Conservation (phyloP, 257 asterid species). For the Lantana camara region DNA sequence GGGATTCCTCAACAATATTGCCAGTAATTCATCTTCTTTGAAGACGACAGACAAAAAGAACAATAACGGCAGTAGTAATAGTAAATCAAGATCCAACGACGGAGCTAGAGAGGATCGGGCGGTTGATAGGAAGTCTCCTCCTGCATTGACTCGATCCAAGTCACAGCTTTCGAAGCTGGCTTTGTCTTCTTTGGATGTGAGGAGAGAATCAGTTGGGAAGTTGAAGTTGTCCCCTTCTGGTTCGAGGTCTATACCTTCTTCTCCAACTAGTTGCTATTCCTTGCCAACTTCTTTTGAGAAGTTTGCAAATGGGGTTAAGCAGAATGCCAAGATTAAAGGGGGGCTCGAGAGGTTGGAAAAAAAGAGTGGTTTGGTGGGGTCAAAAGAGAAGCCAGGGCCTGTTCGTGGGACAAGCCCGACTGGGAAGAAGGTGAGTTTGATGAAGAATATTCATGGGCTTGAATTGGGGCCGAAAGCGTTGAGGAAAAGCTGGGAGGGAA, state of each 20-base stretch:
- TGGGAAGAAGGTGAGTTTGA: constrained; percentile 49
- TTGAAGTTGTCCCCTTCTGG: constrained; percentile 49
- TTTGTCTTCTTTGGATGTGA: constrained; percentile 58
- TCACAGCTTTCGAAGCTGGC: constrained; percentile 75
- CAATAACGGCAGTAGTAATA: constrained; percentile 25
- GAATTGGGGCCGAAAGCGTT: constrained; percentile 88
- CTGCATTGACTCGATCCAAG: constrained; percentile 73
- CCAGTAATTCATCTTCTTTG: constrained; percentile 40
- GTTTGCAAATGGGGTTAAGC: constrained; percentile 81
- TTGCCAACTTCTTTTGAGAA: constrained; percentile 93
- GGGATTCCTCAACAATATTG: constrained; percentile 72
- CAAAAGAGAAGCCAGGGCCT: constrained; percentile 58
- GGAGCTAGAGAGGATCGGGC: constrained; percentile 49
- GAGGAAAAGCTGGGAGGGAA: constrained; percentile 99
- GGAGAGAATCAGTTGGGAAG: constrained; percentile 59
- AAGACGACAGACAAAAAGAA: constrained; percentile 43
- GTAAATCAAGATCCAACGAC: constrained; percentile 36
- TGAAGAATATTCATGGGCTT: constrained; percentile 70
- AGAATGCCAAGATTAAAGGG: constrained; percentile 79
- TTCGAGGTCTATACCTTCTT: constrained; percentile 90
- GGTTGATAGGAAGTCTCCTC: constrained; percentile 46
- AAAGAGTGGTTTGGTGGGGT: constrained; percentile 47
- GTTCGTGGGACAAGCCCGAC: constrained; percentile 46
- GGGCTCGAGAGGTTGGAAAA: constrained; percentile 77
- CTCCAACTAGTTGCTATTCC: constrained; percentile 94